Conservation (phyloP, 768 basidiomycete genomes). For the Sporobolomyces phaffii region DNA sequence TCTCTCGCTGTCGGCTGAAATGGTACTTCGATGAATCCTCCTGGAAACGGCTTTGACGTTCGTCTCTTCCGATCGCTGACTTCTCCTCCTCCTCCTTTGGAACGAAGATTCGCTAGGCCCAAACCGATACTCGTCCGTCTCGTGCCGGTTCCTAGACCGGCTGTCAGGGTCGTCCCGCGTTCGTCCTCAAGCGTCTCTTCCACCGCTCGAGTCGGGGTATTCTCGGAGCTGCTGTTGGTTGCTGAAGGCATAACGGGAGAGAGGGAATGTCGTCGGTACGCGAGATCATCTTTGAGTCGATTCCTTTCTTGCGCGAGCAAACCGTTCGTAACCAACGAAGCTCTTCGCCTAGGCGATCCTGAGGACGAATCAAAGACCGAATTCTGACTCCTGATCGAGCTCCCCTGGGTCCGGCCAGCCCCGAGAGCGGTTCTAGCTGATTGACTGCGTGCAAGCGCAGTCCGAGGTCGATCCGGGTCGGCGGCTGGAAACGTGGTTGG, state of each 20-base stretch:
- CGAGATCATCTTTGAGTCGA: slow-evolving; percentile 4
- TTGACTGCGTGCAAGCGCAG: neutral
- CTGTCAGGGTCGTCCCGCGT: neutral
- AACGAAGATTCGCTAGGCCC: neutral
- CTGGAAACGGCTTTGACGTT: slow-evolving; percentile 17
- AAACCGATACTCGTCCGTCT: neutral
- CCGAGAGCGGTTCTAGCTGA: neutral
- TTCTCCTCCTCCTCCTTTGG: neutral
- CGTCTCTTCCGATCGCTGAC: neutral
- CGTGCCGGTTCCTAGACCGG: neutral
- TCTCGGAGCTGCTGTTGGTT: neutral
- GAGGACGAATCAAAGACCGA: neutral
- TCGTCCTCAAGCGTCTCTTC: neutral
- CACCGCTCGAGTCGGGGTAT: neutral
- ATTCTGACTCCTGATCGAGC: neutral
- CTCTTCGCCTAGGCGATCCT: too few relatives aligned
- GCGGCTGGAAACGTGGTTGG: neutral
- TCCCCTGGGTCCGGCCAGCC: too few relatives aligned
- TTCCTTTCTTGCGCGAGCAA: neutral
- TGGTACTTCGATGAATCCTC: slow-evolving; percentile 16
- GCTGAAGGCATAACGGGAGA: neutral
- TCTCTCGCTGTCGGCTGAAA: neutral
- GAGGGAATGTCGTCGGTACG: slow-evolving; percentile 9
- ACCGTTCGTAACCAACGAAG: too few relatives aligned
- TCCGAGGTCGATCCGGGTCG: neutral